Base-by-base conservation (phyloP, 2,329 filamentous ascomycete genomes). In the Arthrinium phaeospermum region DNA sequence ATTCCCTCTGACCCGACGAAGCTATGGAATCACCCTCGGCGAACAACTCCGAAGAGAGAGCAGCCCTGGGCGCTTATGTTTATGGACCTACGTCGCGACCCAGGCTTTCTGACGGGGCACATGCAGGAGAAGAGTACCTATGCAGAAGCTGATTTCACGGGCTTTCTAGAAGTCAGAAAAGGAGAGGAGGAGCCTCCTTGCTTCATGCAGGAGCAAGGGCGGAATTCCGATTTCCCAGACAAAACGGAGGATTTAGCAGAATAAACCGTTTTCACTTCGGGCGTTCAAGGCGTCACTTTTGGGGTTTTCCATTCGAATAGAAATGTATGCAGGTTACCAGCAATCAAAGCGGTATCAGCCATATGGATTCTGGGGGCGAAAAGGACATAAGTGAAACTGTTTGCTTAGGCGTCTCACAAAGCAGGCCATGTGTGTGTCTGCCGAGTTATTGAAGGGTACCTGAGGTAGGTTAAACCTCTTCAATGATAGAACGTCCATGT, bases 1-100 rank as follows among this genome's bases (percentile, higher is more conserved):
- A 76, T 72, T 74, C 73, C 71, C 71, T n/a, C 30, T 13, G 24
- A 10, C 41, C 41, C n/a, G n/a, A 41, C 19, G 30, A 34, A 30
- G 24, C 34, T 19, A 10, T 30, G 53, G n/a, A 61, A 61, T 14
- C 30, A 19, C 16, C 13, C 34, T 13, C 34, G 4, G 19, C 34
- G 19, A 41, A 13, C 34, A 6, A 2, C 37, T n/a, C 8, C 51
- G 6, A 41, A 19, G 13, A 24, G 19, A n/a, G 4, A 37, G 8
- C 12, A 37, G 8, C 12, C 34, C 6, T 7, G n/a, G 30, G 19
- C 34, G 22, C 34, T 41, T 64, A 6, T 24, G 30, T 22, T n/a
- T 14, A n/a, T 37, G 41, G 44, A 46, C 13, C 19, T 13, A 13
- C 19, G 8, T 41, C 10, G 10, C 57, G n/a, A 6, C 57, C 8